phyloP scores from a whole-genome alignment of 2,329 filamentous ascomycete species.

The Colletotrichum simmondsii region DNA sequence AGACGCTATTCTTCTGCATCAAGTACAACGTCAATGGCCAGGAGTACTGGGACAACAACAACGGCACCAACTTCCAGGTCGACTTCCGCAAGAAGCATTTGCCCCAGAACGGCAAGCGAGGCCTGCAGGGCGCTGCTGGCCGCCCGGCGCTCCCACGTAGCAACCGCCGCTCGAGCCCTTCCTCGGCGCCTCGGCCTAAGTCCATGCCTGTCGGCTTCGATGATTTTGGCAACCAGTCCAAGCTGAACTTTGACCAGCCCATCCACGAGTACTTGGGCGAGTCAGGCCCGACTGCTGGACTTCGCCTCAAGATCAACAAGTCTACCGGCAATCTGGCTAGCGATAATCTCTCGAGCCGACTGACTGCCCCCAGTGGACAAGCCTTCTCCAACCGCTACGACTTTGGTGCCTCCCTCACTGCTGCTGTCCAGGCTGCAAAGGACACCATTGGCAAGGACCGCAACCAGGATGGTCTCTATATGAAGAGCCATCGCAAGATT shows the following conservation, averaged over 20 bases:
- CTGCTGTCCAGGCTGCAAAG: slow-evolving; percentile 81
- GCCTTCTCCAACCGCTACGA: slow-evolving; percentile 95
- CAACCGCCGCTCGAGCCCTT: slow-evolving; percentile 61
- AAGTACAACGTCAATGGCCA: slow-evolving; percentile 86
- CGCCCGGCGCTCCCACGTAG: slow-evolving; percentile 73
- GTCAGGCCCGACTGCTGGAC: slow-evolving; percentile 59
- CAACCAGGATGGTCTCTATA: slow-evolving; percentile 64
- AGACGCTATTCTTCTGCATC: slow-evolving; percentile 92
- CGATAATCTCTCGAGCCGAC: slow-evolving; percentile 65
- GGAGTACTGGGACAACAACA: slow-evolving; percentile 97
- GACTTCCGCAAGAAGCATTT: slow-evolving; percentile 88
- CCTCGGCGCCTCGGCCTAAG: slow-evolving; percentile 58
- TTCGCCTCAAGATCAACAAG: slow-evolving; percentile 79
- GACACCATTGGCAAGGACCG: slow-evolving; percentile 66
- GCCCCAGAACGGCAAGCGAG: slow-evolving; percentile 68
- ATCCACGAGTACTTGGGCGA: slow-evolving; percentile 74
- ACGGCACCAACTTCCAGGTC: slow-evolving; percentile 87
- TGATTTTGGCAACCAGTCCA: slow-evolving; percentile 75
- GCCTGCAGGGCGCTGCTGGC: slow-evolving; percentile 59
- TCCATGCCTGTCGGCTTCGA: slow-evolving; percentile 71
- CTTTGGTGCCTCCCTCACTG: slow-evolving; percentile 90
- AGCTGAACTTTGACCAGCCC: slow-evolving; percentile 68
- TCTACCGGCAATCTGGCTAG: slow-evolving; percentile 72
- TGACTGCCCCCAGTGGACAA: slow-evolving; percentile 70
- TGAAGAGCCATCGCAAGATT: slow-evolving; percentile 61